Percentiles rank a stretch among this genome's conserved stretches.
These are phyloP conservation scores for Corylus heterophylla DNA, from an alignment of 306 rosid species.

Conservation along the genomic window DNA sequence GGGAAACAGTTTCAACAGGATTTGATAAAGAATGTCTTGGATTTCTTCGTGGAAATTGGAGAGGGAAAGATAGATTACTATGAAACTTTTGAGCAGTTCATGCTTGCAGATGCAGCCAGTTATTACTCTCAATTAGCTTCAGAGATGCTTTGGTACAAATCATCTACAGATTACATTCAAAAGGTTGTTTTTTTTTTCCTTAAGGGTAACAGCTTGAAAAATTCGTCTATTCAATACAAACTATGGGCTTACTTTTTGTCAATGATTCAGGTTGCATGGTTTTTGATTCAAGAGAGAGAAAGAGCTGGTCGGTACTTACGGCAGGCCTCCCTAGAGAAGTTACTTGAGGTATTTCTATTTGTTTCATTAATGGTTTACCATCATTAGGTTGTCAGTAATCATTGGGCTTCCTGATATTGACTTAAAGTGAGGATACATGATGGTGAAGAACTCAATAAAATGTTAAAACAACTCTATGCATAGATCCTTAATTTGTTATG, in stretches of 20 bases:
- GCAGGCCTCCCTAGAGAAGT: background rate
- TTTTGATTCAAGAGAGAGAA: background rate
- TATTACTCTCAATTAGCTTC: background rate
- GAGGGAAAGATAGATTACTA: background rate
- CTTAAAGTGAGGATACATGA: background rate
- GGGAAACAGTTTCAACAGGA: background rate
- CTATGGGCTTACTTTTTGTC: background rate
- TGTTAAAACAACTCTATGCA: background rate
- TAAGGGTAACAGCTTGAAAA: background rate
- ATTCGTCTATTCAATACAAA: background rate
- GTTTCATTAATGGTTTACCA: background rate
- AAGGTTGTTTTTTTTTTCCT: background rate
- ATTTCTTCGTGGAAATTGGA: background rate
- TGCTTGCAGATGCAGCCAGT: background rate
- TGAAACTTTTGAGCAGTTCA: background rate
- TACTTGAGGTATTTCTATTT: background rate
- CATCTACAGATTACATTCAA: background rate
- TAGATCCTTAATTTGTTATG: background rate
- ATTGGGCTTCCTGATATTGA: background rate
- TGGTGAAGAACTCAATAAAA: background rate
- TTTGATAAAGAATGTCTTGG: background rate
- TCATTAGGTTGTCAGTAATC: background rate
- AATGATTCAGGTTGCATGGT: constrained; percentile 2
- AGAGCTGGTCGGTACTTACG: background rate
- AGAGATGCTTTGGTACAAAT: background rate